These are phyloP conservation scores for Neostapfia colusana DNA, from an alignment of 176 grass and related monocot genomes.

Conservation along the genomic window DNA sequence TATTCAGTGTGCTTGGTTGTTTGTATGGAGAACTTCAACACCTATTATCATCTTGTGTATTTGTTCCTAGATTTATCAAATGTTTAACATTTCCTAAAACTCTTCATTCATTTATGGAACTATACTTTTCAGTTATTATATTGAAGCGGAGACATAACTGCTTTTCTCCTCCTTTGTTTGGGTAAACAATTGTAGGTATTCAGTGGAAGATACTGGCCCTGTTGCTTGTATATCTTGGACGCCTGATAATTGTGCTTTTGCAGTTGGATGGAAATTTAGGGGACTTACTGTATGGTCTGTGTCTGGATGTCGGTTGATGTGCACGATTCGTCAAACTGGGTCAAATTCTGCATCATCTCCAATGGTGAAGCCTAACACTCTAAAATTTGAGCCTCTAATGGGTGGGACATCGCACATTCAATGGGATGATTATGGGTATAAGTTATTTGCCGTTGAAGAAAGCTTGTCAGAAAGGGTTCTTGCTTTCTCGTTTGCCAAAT, in stretches of 20 bases:
- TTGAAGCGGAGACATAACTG: slow-evolving; percentile 21
- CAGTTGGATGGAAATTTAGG: slow-evolving; percentile 94
- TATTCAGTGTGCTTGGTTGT: background rate
- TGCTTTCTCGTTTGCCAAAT: slow-evolving; percentile 94
- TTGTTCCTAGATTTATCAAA: background rate
- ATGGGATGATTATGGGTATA: slow-evolving; percentile 97
- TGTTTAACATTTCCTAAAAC: slow-evolving; percentile 12
- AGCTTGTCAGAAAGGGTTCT: slow-evolving; percentile 72
- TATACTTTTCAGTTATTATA: slow-evolving; percentile 28
- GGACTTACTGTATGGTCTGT: slow-evolving; percentile 96
- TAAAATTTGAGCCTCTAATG: slow-evolving; percentile 87
- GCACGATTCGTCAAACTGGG: slow-evolving; percentile 87
- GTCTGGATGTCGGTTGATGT: slow-evolving; percentile 96
- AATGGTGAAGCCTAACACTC: slow-evolving; percentile 59
- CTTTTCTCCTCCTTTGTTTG: slow-evolving; percentile 13
- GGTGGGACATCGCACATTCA: slow-evolving; percentile 85
- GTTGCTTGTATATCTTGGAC: slow-evolving; percentile 96
- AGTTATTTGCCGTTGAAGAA: slow-evolving; percentile 92
- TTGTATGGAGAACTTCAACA: background rate
- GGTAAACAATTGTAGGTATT: slow-evolving; percentile 66
- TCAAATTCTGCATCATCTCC: slow-evolving; percentile 78
- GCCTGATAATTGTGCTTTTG: slow-evolving; percentile 95
- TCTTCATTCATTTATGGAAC: background rate
- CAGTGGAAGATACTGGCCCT: slow-evolving; percentile 94
- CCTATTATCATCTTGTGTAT: slow-evolving; percentile 1